These are phyloP conservation scores for Cercospora sp. DNA, from an alignment of 2,329 filamentous ascomycete genomes.

Conservation along the genomic window DNA sequence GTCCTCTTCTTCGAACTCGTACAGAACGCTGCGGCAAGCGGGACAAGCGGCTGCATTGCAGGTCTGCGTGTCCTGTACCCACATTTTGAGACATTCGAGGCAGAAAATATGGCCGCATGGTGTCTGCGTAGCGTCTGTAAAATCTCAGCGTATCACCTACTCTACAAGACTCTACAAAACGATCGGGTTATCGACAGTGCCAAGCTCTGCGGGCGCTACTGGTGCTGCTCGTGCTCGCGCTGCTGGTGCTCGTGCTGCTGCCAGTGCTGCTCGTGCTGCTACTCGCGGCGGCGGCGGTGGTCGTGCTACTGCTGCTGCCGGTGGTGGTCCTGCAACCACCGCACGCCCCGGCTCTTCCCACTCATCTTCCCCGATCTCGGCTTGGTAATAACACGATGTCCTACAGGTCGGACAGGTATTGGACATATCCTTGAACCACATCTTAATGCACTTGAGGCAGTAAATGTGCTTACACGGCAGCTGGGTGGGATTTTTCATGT, in stretches of 20 bases:
- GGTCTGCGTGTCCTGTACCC: no score
- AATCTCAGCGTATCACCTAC: not conserved
- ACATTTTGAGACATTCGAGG: not conserved
- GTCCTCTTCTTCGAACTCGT: no score
- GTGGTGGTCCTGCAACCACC: not conserved
- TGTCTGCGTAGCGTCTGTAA: not conserved
- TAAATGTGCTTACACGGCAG: not conserved
- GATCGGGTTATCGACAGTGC: not conserved
- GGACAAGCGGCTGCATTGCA: no score
- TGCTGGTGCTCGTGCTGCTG: no score
- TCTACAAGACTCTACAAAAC: not conserved
- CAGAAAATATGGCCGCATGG: not conserved
- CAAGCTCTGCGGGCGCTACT: not conserved
- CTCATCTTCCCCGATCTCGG: not conserved
- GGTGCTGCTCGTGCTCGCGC: not conserved
- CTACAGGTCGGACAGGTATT: not conserved
- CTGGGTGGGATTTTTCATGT: not conserved
- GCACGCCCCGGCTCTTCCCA: not conserved
- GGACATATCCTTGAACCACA: not conserved
- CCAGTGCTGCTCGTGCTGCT: not conserved
- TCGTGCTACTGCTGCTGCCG: no score
- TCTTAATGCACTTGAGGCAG: not conserved
- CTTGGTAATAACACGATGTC: not conserved
- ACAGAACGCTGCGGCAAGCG: no score
- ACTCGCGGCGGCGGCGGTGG: no score